Conservation (phyloP, 441 rosid species). For the Theobroma grandiflorum region DNA sequence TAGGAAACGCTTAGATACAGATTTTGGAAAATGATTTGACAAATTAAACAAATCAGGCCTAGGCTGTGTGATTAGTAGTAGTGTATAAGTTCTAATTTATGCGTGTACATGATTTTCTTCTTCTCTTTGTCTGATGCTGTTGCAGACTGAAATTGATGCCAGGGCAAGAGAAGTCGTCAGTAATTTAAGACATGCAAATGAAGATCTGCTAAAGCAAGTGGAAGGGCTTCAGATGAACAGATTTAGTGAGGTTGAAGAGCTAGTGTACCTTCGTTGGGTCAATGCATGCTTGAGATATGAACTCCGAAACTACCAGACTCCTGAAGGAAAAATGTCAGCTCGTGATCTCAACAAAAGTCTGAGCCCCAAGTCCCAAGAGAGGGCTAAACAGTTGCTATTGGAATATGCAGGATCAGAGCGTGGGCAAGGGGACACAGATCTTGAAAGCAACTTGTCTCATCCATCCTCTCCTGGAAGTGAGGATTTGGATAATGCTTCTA, state of each 20-base stretch:
- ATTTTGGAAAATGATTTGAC: not conserved
- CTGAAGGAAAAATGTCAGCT: constrained; percentile 85
- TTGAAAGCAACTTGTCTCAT: constrained; percentile 85
- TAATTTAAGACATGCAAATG: constrained; percentile 78
- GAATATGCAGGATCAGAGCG: constrained; percentile 97
- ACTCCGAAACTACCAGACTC: constrained; percentile 87
- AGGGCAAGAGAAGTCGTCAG: constrained; percentile 80
- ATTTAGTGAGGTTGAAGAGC: constrained; percentile 97
- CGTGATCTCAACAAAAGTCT: constrained; percentile 90
- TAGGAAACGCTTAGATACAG: not conserved
- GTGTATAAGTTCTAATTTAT: constrained; percentile 4
- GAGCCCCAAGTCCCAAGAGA: constrained; percentile 90
- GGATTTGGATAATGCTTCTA: constrained; percentile 83
- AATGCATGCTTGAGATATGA: constrained; percentile 97
- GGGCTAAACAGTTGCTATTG: constrained; percentile 82
- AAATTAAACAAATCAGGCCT: not conserved
- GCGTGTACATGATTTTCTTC: constrained; percentile 17
- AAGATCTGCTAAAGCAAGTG: constrained; percentile 91
- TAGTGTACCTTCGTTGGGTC: constrained; percentile 98
- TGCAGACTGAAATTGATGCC: constrained; percentile 83
- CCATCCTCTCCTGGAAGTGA: constrained; percentile 97
- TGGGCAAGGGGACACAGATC: constrained; percentile 94
- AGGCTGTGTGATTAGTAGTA: not conserved
- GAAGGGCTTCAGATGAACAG: constrained; percentile 98
- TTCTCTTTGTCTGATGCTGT: constrained; percentile 26